Percentiles rank a stretch among this genome's conserved stretches.
These are phyloP conservation scores for Durio zibethinus DNA, from an alignment of 345 rosid genomes.

Conservation along the genomic window DNA sequence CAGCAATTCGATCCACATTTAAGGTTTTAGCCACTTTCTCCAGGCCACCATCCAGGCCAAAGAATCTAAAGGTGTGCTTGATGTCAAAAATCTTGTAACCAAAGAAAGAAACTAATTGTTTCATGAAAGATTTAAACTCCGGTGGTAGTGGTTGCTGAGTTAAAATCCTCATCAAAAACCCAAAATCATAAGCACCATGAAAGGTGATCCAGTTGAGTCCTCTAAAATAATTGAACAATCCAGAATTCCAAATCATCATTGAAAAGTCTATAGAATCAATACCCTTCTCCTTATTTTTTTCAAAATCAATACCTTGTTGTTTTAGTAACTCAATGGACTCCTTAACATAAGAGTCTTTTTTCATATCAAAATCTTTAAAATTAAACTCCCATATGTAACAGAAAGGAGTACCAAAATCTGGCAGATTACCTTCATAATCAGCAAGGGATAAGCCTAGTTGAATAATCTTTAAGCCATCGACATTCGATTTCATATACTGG, in stretches of 20 bases:
- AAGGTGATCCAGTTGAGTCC: neutral
- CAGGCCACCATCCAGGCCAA: conserved; percentile 23
- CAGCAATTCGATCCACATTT: conserved; percentile 24
- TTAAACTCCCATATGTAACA: conserved; percentile 8
- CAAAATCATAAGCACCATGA: no score
- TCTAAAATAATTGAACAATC: neutral
- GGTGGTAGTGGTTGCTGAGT: neutral
- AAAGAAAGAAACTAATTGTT: neutral
- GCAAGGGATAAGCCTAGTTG: conserved; percentile 7
- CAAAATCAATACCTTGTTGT: conserved; percentile 8
- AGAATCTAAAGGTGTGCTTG: neutral
- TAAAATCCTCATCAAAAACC: no score
- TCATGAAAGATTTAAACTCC: neutral
- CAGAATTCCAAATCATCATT: neutral
- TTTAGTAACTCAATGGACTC: neutral
- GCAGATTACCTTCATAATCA: neutral
- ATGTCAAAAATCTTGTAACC: neutral
- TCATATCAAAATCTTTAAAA: neutral
- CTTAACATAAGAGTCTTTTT: neutral
- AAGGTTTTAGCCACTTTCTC: conserved; percentile 28
- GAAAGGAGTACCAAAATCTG: neutral
- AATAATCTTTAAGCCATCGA: conserved; percentile 1
- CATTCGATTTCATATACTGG: neutral
- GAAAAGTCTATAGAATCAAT: neutral
- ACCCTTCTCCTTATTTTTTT: neutral